Evolutionary conservation across 176 grass and related monocot genomes (phyloP).

Genomic region (Urochloa ruziziensis): DNA sequence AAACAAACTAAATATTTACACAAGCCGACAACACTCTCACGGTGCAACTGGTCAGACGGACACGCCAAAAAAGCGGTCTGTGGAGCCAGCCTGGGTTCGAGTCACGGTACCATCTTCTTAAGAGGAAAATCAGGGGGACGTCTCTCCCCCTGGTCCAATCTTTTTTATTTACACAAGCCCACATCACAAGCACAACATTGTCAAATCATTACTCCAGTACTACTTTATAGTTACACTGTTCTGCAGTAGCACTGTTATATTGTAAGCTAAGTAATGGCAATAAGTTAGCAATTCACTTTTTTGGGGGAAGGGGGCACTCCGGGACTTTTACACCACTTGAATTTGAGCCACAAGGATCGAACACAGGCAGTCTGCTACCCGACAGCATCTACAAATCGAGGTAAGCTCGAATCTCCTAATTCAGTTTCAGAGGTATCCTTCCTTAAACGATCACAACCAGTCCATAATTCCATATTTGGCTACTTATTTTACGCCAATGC

Average conservation of each 20-base stretch:
- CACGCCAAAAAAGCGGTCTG: no score
- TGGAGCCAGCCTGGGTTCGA: no score
- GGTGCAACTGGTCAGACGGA: no score
- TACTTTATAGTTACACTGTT: not conserved
- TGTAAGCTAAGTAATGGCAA: not conserved
- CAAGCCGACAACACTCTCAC: no score
- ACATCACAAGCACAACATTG: not conserved
- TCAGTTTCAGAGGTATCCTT: not conserved
- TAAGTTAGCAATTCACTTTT: not conserved
- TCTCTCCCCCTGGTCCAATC: no score
- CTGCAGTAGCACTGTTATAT: not conserved
- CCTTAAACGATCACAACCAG: not conserved
- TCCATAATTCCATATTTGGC: not conserved
- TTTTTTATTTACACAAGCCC: no score
- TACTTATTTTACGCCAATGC: not conserved
- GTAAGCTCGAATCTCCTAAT: no score
- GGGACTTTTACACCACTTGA: not conserved
- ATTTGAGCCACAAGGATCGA: not conserved
- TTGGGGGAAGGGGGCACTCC: not conserved
- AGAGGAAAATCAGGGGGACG: no score
- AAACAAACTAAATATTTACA: not conserved
- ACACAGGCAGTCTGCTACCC: not conserved
- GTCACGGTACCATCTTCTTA: no score
- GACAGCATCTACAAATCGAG: not conserved
- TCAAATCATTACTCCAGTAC: not conserved